Evolutionary conservation across 2,329 filamentous ascomycete species (phyloP).

Genomic region (Fusarium temperatum): DNA sequence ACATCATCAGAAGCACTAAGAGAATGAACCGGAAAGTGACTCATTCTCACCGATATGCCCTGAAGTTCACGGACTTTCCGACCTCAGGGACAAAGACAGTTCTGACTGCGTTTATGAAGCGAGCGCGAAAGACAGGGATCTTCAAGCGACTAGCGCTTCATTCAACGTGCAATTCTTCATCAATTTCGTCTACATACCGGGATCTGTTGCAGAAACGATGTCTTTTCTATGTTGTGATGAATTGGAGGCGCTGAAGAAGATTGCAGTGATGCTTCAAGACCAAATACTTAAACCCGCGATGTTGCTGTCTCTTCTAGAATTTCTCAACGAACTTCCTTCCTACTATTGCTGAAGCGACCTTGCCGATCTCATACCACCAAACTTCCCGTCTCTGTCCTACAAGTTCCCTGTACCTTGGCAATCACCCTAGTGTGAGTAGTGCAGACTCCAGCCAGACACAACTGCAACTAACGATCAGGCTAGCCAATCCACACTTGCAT

Average conservation of each 20-base stretch:
- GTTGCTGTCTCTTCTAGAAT: neutral
- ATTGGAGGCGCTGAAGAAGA: neutral
- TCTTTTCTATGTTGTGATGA: neutral
- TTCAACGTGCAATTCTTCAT: fast-evolving
- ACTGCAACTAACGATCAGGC: neutral
- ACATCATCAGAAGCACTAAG: fast-evolving
- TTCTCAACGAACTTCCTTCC: fast-evolving
- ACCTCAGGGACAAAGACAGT: neutral
- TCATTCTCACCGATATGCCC: neutral
- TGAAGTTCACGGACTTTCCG: neutral
- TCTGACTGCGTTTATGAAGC: neutral
- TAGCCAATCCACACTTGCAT: neutral
- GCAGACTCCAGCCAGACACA: too few relatives aligned
- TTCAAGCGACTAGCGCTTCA: neutral
- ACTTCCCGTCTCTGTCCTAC: neutral
- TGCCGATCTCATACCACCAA: fast-evolving
- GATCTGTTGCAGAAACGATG: too few relatives aligned
- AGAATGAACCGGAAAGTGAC: neutral
- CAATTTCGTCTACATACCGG: neutral
- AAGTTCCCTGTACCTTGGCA: neutral
- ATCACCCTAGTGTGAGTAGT: neutral
- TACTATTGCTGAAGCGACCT: fast-evolving
- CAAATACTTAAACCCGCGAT: neutral
- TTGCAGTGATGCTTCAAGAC: fast-evolving
- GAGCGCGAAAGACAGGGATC: fast-evolving